A percentile compares a stretch with the other conserved stretches of the same genome.
These are phyloP conservation scores for Cystobasidiopsis lactophilus DNA, from an alignment of 768 basidiomycete species.

Conservation along the genomic window DNA sequence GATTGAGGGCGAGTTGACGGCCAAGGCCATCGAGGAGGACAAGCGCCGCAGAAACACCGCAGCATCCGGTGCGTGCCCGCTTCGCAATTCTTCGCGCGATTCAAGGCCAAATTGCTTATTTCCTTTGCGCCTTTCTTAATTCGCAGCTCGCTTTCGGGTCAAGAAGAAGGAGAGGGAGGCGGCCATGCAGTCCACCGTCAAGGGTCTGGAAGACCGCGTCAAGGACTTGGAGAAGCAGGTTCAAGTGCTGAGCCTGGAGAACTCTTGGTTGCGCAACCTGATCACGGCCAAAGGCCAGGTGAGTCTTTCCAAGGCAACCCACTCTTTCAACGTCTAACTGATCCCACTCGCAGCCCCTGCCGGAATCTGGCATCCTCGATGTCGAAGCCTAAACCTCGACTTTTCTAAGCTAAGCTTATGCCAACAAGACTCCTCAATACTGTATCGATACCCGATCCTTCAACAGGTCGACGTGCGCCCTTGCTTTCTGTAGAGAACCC, in stretches of 20 bases:
- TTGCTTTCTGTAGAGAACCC: no score
- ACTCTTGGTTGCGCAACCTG: constrained; percentile 75
- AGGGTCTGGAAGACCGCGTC: constrained; percentile 61
- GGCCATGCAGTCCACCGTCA: constrained; percentile 60
- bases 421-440: neutral
- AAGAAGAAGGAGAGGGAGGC: constrained; percentile 94
- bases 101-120: no score
- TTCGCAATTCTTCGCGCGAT: neutral
- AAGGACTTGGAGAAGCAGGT: constrained; percentile 73
- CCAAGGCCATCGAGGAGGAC: constrained; percentile 34
- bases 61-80: constrained; percentile 35
- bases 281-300: constrained; percentile 34
- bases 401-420: neutral
- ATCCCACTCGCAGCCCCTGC: neutral
- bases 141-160: constrained; percentile 58
- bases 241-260: constrained; percentile 65
- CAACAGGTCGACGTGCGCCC: neutral
- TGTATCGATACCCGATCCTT: neutral
- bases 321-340: neutral
- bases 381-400: neutral
- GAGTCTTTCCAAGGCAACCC: neutral
- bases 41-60: constrained; percentile 86
- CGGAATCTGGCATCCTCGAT: neutral
- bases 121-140: no score
- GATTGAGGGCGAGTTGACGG: no score